Conservation (phyloP, 2,329 filamentous ascomycete genomes). For the Verticillium isaacii region DNA sequence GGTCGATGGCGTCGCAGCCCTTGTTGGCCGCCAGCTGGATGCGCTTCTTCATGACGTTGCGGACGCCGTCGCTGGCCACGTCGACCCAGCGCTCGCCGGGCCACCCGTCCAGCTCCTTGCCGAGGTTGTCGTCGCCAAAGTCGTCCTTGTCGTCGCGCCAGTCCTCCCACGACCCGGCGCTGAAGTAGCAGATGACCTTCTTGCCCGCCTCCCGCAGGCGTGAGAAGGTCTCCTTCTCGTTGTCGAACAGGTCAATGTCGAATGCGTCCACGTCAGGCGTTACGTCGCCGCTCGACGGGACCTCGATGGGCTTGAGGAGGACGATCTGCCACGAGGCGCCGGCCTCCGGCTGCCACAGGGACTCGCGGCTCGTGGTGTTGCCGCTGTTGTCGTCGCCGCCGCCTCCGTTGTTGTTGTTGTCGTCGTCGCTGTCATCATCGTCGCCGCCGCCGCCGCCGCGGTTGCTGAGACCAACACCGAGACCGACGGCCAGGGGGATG, state of each 20-base stretch:
- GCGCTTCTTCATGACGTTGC: slow-evolving; percentile 57
- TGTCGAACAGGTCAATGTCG: slow-evolving; percentile 53
- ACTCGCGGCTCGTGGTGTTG: slow-evolving; percentile 13
- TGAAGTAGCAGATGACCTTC: slow-evolving; percentile 72
- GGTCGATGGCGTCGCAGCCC: slow-evolving; percentile 65
- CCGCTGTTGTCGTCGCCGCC: slow-evolving; percentile 15
- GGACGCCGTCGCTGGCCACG: slow-evolving; percentile 51
- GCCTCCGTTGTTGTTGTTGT: slow-evolving; percentile 14
- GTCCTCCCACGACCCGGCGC: slow-evolving; percentile 63
- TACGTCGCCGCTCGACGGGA: slow-evolving; percentile 33
- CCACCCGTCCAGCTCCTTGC: slow-evolving; percentile 58
- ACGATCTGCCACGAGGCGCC: slow-evolving; percentile 59
- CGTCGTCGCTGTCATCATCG: slow-evolving; percentile 6
- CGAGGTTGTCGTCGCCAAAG: slow-evolving; percentile 53
- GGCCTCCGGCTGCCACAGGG: slow-evolving; percentile 47
- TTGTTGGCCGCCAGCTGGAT: slow-evolving; percentile 55
- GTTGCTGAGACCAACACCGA: slow-evolving; percentile 48
- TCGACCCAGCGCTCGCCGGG: slow-evolving; percentile 63
- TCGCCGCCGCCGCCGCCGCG: slow-evolving; percentile 18
- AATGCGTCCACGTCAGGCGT: slow-evolving; percentile 45
- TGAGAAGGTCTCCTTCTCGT: slow-evolving; percentile 34
- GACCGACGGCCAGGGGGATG: slow-evolving; percentile 46
- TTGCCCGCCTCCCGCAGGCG: slow-evolving; percentile 52
- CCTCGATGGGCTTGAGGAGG: slow-evolving; percentile 35
- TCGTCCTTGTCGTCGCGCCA: slow-evolving; percentile 52